phyloP scores from a whole-genome alignment of 768 basidiomycete species.

The Lactarius akahatsu region DNA sequence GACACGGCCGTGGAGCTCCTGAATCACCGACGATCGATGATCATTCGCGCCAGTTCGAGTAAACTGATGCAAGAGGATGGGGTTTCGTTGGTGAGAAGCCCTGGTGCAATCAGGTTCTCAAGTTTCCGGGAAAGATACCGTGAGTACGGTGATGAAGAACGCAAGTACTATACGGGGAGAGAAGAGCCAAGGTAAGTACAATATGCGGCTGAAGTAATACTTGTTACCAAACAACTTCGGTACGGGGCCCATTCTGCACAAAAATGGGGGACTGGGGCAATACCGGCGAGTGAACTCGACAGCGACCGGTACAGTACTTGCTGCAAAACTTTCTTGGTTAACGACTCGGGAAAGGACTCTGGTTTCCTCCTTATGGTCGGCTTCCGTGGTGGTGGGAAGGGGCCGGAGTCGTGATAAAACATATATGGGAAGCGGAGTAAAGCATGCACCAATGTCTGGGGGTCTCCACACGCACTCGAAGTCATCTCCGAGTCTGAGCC shows the following conservation, averaged over 20 bases:
- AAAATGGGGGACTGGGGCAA: not conserved
- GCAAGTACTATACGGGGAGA: not conserved
- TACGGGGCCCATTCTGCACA: not conserved
- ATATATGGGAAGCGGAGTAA: too few relatives aligned
- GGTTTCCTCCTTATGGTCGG: too few relatives aligned
- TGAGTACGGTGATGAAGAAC: not conserved
- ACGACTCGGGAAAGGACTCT: too few relatives aligned
- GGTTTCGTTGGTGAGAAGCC: not conserved
- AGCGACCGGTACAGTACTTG: not conserved
- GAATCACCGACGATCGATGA: not conserved
- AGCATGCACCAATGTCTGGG: too few relatives aligned
- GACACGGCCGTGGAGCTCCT: not conserved
- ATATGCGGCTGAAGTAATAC: not conserved
- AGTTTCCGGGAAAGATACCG: not conserved
- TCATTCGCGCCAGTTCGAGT: not conserved
- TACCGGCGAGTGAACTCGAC: not conserved
- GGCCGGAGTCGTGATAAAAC: too few relatives aligned
- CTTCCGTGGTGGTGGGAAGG: too few relatives aligned
- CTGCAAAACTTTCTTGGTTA: too few relatives aligned
- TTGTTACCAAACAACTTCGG: not conserved
- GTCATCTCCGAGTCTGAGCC: too few relatives aligned
- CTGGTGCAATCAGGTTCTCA: not conserved
- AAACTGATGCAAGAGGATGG: not conserved
- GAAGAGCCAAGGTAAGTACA: not conserved
- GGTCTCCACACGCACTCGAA: too few relatives aligned